phyloP scores from a whole-genome alignment of 768 basidiomycete species.

The Tylopilus rubrobrunneus region DNA sequence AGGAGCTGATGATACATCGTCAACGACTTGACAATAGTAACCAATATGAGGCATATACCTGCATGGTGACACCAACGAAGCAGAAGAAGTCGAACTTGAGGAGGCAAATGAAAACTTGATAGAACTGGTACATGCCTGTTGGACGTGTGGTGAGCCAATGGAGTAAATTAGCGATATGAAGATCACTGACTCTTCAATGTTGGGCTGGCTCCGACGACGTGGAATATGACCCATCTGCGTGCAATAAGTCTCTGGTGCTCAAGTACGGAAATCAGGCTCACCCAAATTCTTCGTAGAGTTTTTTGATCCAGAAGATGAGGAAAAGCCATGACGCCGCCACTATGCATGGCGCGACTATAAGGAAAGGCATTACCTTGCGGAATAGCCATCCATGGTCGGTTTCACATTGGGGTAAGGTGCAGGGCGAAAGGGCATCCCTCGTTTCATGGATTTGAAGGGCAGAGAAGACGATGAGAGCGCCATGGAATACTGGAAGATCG shows the following conservation, averaged over 20 bases:
- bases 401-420: slow-evolving; percentile 37
- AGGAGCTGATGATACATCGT: slow-evolving; percentile 52
- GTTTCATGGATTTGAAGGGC: slow-evolving; percentile 79
- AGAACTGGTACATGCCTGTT: slow-evolving; percentile 83
- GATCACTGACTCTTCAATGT: slow-evolving; percentile 68
- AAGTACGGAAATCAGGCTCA: slow-evolving; percentile 32
- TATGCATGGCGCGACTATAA: slow-evolving; percentile 69
- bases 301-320: slow-evolving; percentile 64
- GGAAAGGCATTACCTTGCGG: slow-evolving; percentile 55
- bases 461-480: slow-evolving; percentile 68
- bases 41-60: slow-evolving; percentile 40
- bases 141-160: slow-evolving; percentile 4
- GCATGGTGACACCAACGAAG: slow-evolving; percentile 85
- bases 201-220: slow-evolving; percentile 82
- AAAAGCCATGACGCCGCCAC: slow-evolving; percentile 64
- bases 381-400: slow-evolving; percentile 55
- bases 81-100: slow-evolving; percentile 90
- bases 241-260: slow-evolving; percentile 1
- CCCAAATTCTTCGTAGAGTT: slow-evolving; percentile 83
- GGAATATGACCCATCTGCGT: slow-evolving; percentile 84
- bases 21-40: background rate
- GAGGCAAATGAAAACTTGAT: slow-evolving; percentile 83
- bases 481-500: slow-evolving; percentile 54
- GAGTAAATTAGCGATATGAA: background rate
- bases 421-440: slow-evolving; percentile 49